These are phyloP conservation scores for Zalaria sp. DNA, from an alignment of 2,329 filamentous ascomycete genomes.

Conservation along the genomic window DNA sequence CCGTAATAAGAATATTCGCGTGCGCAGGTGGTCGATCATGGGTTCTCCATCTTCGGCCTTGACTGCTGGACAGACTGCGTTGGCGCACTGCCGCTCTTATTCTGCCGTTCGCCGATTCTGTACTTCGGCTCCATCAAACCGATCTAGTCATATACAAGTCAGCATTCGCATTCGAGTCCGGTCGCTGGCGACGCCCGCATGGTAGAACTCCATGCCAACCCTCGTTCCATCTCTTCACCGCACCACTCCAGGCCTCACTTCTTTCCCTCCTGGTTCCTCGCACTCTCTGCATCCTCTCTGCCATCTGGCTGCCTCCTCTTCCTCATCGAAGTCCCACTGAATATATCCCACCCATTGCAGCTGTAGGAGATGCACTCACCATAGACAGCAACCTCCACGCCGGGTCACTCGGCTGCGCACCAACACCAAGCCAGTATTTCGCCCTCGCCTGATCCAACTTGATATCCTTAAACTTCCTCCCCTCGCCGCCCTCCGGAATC, in stretches of 20 bases:
- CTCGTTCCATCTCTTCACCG: too few species aligned
- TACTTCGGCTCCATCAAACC: conserved; percentile 28
- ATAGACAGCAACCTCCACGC: conserved; percentile 76
- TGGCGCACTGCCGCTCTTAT: background rate
- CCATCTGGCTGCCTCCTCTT: too few species aligned
- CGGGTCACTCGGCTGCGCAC: conserved; percentile 83
- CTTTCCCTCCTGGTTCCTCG: too few species aligned
- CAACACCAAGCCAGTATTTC: conserved; percentile 93
- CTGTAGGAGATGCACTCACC: conserved; percentile 36
- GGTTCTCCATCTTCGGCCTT: too few species aligned
- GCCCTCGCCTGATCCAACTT: conserved; percentile 68
- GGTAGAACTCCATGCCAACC: too few species aligned
- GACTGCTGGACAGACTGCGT: background rate
- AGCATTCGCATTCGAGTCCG: background rate
- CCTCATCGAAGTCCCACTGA: too few species aligned
- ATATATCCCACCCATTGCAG: too few species aligned
- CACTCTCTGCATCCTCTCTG: too few species aligned
- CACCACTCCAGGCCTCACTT: too few species aligned
- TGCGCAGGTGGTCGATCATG: too few species aligned
- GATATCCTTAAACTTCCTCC: conserved; percentile 77
- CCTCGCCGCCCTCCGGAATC: conserved; percentile 29
- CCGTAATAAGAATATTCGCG: too few species aligned
- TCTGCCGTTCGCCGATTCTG: conserved; percentile 3
- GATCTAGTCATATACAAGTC: conserved; percentile 16
- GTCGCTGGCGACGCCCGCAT: too few species aligned